Conservation (phyloP, 768 basidiomycete genomes). For the Neoboletus brunneissimus region DNA sequence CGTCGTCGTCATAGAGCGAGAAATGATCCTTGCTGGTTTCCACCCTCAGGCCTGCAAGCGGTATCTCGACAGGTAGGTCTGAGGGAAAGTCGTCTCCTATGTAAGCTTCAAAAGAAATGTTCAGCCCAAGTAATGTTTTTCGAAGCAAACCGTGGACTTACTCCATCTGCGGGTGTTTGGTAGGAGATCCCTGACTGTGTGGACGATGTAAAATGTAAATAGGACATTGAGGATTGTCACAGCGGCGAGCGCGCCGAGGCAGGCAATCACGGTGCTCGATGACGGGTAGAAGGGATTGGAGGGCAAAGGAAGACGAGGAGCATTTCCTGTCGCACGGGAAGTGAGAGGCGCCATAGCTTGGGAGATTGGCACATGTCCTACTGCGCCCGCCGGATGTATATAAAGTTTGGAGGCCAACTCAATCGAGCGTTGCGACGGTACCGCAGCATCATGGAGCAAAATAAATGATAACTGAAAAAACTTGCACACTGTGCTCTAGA, state of each 20-base stretch:
- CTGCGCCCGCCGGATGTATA: slow-evolving; percentile 5
- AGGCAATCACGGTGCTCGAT: slow-evolving; percentile 1
- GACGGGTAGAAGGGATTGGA: background rate
- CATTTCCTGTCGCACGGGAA: background rate
- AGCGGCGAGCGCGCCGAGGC: slow-evolving; percentile 18
- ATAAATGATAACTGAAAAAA: too few relatives aligned
- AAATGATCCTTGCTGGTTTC: slow-evolving; percentile 26
- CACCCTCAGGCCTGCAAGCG: slow-evolving; percentile 29
- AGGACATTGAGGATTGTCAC: slow-evolving; percentile 25
- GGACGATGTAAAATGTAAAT: slow-evolving; percentile 19
- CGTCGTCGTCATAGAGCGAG: slow-evolving; percentile 33
- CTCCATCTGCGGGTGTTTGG: slow-evolving; percentile 23
- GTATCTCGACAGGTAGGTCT: slow-evolving; percentile 31
- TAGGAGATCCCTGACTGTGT: slow-evolving; percentile 10
- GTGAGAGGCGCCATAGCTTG: slow-evolving; percentile 5
- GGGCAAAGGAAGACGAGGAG: background rate
- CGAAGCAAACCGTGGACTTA: background rate
- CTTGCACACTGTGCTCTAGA: too few relatives aligned
- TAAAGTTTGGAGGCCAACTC: background rate
- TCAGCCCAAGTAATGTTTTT: background rate
- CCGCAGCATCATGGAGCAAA: background rate
- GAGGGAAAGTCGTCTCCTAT: slow-evolving; percentile 32
- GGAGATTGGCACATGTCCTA: background rate
- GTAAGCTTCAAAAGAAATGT: slow-evolving; percentile 16
- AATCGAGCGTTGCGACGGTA: background rate